Evolutionary conservation across 164 flowering plant genomes (phyloP).

Genomic region (Aristolochia californica): DNA sequence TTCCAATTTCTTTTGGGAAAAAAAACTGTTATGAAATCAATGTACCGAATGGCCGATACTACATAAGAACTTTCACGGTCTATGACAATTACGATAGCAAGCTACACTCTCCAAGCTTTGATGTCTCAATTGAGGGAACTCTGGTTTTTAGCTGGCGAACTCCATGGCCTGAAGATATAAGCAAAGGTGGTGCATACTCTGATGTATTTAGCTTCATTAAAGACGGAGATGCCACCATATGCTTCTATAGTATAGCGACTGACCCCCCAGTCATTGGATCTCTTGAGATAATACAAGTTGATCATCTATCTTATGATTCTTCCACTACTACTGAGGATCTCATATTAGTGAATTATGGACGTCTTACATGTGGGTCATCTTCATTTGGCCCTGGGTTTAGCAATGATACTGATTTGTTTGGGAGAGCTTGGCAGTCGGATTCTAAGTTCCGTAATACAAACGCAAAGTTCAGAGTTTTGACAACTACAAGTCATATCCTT

Average conservation of each 20-base stretch:
- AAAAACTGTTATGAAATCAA: slow-evolving; percentile 85
- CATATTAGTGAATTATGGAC: slow-evolving; percentile 76
- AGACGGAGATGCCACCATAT: slow-evolving; percentile 55
- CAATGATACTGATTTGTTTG: slow-evolving; percentile 64
- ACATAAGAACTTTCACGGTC: slow-evolving; percentile 71
- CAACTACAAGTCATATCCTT: slow-evolving; percentile 24
- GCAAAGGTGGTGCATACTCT: slow-evolving; percentile 74
- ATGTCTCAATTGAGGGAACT: slow-evolving; percentile 80
- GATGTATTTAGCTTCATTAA: slow-evolving; percentile 61
- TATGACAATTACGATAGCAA: slow-evolving; percentile 92
- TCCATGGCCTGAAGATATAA: slow-evolving; percentile 61
- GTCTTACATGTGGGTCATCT: slow-evolving; percentile 51
- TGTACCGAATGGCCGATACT: slow-evolving; percentile 54
- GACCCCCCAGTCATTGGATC: slow-evolving; percentile 83
- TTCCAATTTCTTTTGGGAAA: slow-evolving; percentile 79
- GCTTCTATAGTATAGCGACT: slow-evolving; percentile 90
- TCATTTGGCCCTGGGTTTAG: slow-evolving; percentile 81
- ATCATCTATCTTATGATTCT: slow-evolving; percentile 48
- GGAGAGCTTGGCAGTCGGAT: slow-evolving; percentile 88
- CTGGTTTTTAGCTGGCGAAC: slow-evolving; percentile 79
- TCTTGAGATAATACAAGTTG: slow-evolving; percentile 56
- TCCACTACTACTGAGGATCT: slow-evolving; percentile 15
- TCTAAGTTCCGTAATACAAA: slow-evolving; percentile 15
- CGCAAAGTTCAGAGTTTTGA: slow-evolving; percentile 15
- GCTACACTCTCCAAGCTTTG: slow-evolving; percentile 72